Evolutionary conservation across 208 protist species (phyloP).

Genomic region (Sergeia podlipaevii): DNA sequence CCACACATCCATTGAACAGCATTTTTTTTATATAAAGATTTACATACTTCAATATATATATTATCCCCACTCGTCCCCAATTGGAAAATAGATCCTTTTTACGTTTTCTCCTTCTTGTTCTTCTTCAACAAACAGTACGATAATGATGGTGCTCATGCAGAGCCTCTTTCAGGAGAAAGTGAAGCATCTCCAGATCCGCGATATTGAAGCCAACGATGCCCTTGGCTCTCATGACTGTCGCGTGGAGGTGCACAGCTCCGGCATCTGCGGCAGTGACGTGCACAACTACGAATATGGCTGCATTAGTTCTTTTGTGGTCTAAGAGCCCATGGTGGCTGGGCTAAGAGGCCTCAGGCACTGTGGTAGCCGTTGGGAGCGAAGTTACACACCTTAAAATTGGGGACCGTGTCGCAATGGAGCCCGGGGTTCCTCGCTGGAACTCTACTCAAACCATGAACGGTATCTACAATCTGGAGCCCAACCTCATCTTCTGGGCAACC

Average conservation of each 20-base stretch:
- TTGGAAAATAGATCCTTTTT: no score
- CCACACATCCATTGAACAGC: no score
- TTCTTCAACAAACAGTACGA: neutral
- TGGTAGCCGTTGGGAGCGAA: slow-evolving; percentile 38
- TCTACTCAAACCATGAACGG: slow-evolving; percentile 49
- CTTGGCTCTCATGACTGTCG: slow-evolving; percentile 44
- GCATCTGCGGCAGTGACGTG: slow-evolving; percentile 71
- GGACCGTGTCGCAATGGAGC: slow-evolving; percentile 71
- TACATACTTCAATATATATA: no score
- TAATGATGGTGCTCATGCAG: slow-evolving; percentile 47
- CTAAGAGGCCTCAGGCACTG: slow-evolving; percentile 57
- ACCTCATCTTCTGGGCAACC: slow-evolving; percentile 69
- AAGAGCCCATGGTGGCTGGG: slow-evolving; percentile 62
- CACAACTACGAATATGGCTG: slow-evolving; percentile 62
- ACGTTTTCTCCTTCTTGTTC: neutral
- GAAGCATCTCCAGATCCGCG: slow-evolving; percentile 27
- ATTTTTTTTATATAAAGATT: no score
- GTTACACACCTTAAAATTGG: slow-evolving; percentile 47
- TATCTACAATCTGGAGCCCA: slow-evolving; percentile 68
- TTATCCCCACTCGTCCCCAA: no score
- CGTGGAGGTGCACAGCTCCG: slow-evolving; percentile 50
- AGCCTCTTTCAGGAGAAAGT: slow-evolving; percentile 43
- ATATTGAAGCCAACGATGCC: slow-evolving; percentile 39
- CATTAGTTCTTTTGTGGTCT: slow-evolving; percentile 51
- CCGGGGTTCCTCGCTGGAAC: slow-evolving; percentile 54